Evolutionary conservation across 1,284 basidiomycete species (phyloP), one percentile per base, ranked within the genome.

Genomic region (Cryptococcus sp.): DNA sequence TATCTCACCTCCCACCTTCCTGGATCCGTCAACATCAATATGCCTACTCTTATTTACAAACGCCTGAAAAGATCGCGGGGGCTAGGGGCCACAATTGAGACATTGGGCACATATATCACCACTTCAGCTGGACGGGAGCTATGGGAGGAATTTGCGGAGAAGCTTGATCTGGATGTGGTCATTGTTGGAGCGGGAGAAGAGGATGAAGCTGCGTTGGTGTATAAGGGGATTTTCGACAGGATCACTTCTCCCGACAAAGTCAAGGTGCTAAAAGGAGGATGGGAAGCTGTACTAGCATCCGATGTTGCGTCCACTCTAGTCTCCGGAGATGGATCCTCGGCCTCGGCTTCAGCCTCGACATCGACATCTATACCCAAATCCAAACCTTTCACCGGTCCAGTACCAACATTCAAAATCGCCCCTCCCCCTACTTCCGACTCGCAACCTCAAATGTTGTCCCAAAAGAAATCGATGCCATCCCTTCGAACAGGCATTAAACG

Each of bases 21-120:
- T 42, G 76, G 82, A 59, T 85, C 85, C 64, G 81, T 88, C 55
- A 89, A 89, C 72, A 78, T 92, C 50, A 85, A 86, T 36, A 87
- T 92, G 50, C 88, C 89, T 0, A 85, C 87, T 22, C 82, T 91
- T 63, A 88, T 91, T 63, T 81, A 90, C 62, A 89, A 89, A 72
- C 83, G 89, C n/a, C 84, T 81, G 56, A 79, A 82, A 49, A 87
- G 86, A 34, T 80, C 79, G 34, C 81, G 80, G 4, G 82, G 86
- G 59, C 81, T 57, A 21, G 42, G 50, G 11, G 39, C 51, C n/a
- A 56, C 55, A 1, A 78, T 90, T 57, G 80, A 83, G 55, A 79
- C 83, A 0, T 75, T 91, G 44, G 81, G 83, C 42, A 83, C 86
- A 57, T 91, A 85, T 68, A 82, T 91, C 61, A 87, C 85, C 7